Evolutionary conservation across 1,284 basidiomycete genomes (phyloP), one percentile per base, ranked within the genome.

Genomic region (Ceraceosorus guamensis): DNA sequence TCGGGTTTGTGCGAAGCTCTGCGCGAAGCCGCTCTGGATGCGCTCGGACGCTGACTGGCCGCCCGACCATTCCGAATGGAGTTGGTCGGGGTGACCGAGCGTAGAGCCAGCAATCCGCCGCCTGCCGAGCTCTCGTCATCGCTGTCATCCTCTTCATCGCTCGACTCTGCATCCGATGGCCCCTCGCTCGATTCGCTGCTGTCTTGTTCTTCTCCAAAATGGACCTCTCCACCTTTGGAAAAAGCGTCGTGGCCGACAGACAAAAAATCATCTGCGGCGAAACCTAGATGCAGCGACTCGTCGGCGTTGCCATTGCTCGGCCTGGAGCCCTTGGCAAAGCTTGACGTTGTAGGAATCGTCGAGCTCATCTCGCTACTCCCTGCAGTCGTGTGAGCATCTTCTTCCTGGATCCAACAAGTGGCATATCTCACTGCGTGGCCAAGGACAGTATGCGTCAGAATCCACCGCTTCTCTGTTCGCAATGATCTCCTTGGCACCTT

Each of bases 401-500:
- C 53, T 18, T 48, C 31, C 52, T 75, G 64, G 47, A 76, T 71
- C 66, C 68, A 75, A 57, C 68, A 75, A 1, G 76, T 77, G 18
- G 73, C 67, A 58, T 92, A 96, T 45, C 91, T 84, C 16, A 95
- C 91, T 41, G 39, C 16, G 24, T 24, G 3, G 3, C 24, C 24
- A 24, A 24, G 24, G 24, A 24, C 24, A 24, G 24, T 24, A 24
- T 24, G 24, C 24, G 24, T 24, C 24, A 24, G 24, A 11, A 16
- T 1, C 39, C 11, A 11, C 39, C 39, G 16, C 16, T 16, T 11
- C 11, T 3, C 39, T 41, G 10, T 11, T 41, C 16, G 39, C 16
- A 41, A 11, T 11, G 11, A 41, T 41, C 39, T 16, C 2, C 39
- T 41, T 11, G 39, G 11, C 16, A 11, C 16, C 11, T 11, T 16